Base-by-base conservation (phyloP, 1,284 basidiomycete genomes). In the Vanrija humicola region DNA sequence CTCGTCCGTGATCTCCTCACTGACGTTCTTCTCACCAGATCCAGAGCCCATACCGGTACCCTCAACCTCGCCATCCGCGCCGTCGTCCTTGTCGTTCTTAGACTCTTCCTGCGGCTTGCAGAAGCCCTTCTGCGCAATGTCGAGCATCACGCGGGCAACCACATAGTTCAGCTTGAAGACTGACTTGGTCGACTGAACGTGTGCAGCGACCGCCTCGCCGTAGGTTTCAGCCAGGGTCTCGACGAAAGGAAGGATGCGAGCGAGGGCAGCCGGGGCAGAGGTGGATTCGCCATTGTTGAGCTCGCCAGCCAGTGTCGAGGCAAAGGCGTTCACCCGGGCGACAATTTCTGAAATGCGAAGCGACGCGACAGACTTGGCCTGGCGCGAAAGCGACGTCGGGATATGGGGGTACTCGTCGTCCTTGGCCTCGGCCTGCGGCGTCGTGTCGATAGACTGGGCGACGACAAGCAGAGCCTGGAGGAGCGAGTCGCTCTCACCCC, bases 1-100 rank as follows among this genome's bases (percentile, higher is more conserved):
- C 73, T 98, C 94, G 58, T 98, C 91, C 67, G 91, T 86, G 54
- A 97, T 92, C 68, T 96, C 88, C 64, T 90, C 87, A 78, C 89
- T 92, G 52, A 93, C 87, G 67, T 96, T 88, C 74, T 97, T 85
- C 18, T 80, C 79, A 1, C 94, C 93, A 1, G 82, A 79, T 1
- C 94, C 94, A 62, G 89, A 84, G 12, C 94, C 94, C 61, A 98
- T 77, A 1, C 94, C 93, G 1, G 87, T 84, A 3, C 92, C 93
- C 46, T 84, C 89, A 21, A 70, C 67, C 5, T 73, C 70, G 7
- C 79, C 76, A 5, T 81, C 77, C 42, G 87, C 84, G 6, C 80
- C 79, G 5, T 79, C 80, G 26, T 81, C 81, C 16, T 65, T 63
- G 48, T 72, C 67, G 26, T 80, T 80, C 4, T 77, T 80, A 0